phyloP scores from a whole-genome alignment of 345 rosid genomes.

The Bruguiera sexangula region DNA sequence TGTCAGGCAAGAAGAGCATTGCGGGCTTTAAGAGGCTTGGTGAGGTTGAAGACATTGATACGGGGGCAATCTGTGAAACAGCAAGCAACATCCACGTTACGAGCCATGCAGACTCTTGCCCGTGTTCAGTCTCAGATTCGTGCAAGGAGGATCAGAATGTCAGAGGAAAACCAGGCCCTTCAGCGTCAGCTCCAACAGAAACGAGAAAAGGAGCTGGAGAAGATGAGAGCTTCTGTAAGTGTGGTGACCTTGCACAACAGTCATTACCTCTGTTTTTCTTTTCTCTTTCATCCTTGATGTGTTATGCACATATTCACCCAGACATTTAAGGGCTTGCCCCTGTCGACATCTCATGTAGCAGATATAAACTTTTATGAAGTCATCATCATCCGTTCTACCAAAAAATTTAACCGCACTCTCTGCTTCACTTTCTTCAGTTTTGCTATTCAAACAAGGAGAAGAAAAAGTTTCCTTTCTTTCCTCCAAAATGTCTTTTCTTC shows the following conservation, averaged over 20 bases:
- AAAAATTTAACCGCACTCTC: too few species aligned
- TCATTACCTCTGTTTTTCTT: not conserved
- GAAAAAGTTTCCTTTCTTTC: too few species aligned
- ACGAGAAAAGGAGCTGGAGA: constrained; percentile 46
- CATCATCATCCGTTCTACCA: too few species aligned
- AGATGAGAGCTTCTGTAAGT: constrained; percentile 44
- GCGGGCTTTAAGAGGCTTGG: constrained; percentile 83
- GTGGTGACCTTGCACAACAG: not conserved
- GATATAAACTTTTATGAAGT: not conserved
- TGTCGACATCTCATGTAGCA: not conserved
- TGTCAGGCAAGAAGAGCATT: constrained; percentile 81
- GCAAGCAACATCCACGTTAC: constrained; percentile 70
- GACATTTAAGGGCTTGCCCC: not conserved
- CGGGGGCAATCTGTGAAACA: constrained; percentile 82
- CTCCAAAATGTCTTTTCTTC: too few species aligned
- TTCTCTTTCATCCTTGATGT: not conserved
- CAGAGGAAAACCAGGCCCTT: constrained; percentile 87
- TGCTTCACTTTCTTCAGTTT: too few species aligned
- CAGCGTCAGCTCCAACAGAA: constrained; percentile 79
- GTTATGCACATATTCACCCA: not conserved
- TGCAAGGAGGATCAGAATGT: constrained; percentile 74
- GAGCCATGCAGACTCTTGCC: constrained; percentile 86
- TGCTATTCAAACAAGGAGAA: too few species aligned
- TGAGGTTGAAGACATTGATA: constrained; percentile 72
- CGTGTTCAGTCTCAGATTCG: constrained; percentile 87